A percentile compares a stretch with the other conserved stretches of the same genome.
These are phyloP conservation scores for Microcyclosporella mali DNA, from an alignment of 2,329 filamentous ascomycete genomes.

Conservation along the genomic window DNA sequence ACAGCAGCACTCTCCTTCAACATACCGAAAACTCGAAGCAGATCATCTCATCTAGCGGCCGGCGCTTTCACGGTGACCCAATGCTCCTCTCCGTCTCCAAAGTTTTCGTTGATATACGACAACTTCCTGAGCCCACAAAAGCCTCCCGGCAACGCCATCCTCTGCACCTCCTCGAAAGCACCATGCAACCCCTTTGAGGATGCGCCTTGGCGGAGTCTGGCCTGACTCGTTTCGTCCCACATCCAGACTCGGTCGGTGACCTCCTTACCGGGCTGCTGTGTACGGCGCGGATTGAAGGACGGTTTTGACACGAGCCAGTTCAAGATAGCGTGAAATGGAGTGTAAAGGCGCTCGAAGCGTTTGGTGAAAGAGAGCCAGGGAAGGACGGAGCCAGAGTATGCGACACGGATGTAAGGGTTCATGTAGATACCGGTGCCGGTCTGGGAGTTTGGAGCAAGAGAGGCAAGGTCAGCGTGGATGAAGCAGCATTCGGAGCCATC, in stretches of 20 bases:
- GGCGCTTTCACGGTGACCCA: conserved; percentile 15
- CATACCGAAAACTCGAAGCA: too few species aligned
- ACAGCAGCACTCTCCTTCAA: too few species aligned
- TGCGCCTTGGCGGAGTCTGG: conserved; percentile 12
- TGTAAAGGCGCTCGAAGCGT: conserved; percentile 61
- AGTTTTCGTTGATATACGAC: conserved; percentile 18
- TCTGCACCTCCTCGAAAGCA: conserved; percentile 9
- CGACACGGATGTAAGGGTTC: conserved; percentile 68
- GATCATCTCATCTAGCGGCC: too few species aligned
- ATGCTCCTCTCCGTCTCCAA: conserved; percentile 7
- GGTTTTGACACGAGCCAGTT: conserved; percentile 53
- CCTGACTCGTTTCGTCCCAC: conserved; percentile 32
- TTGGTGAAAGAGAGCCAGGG: conserved; percentile 54
- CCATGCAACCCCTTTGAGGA: conserved; percentile 6
- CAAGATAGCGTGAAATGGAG: conserved; percentile 52
- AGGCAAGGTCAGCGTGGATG: conserved; percentile 40
- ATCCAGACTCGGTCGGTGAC: conserved; percentile 51
- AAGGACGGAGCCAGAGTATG: conserved; percentile 56
- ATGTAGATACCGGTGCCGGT: conserved; percentile 58
- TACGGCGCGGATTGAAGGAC: conserved; percentile 54
- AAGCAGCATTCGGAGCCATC: conserved; percentile 46
- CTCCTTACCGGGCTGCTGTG: conserved; percentile 52
- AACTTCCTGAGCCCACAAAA: conserved; percentile 17
- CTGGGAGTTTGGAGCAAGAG: conserved; percentile 20
- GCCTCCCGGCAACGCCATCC: conserved; percentile 14